Conservation (phyloP, 1,139 yeast genomes). For the Pneumocystis jirovecii region DNA sequence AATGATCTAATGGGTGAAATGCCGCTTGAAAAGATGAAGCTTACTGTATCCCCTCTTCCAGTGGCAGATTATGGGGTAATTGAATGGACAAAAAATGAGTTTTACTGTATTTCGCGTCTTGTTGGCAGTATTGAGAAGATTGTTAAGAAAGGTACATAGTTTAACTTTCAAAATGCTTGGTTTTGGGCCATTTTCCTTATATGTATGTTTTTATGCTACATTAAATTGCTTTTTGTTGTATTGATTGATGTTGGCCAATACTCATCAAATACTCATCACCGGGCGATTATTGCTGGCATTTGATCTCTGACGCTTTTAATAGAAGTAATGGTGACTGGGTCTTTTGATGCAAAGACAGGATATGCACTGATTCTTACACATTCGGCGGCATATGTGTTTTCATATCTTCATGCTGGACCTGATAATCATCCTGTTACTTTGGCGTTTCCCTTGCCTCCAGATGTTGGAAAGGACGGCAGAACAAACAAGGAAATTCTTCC, state of each 20-base stretch:
- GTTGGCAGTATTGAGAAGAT: conserved; percentile 39
- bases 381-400: conserved; percentile 30
- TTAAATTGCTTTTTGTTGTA: neutral
- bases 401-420: conserved; percentile 57
- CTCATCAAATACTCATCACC: conserved; percentile 4
- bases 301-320: conserved; percentile 4
- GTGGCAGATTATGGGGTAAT: conserved; percentile 19
- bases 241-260: conserved; percentile 11
- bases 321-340: conserved; percentile 28
- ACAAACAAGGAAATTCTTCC: conserved; percentile 52
- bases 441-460: conserved; percentile 28
- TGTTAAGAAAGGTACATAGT: conserved; percentile 15
- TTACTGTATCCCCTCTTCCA: neutral
- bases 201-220: too few relatives aligned
- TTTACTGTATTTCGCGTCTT: conserved; percentile 46
- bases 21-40: neutral
- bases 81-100: conserved; percentile 47
- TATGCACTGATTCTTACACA: conserved; percentile 42
- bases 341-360: conserved; percentile 38
- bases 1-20: neutral
- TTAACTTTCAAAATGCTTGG: conserved; percentile 1
- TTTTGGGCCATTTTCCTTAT: neutral
- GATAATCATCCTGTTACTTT: conserved; percentile 43
- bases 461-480: conserved; percentile 30
- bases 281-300: conserved; percentile 8